Conservation (phyloP, 2,329 filamentous ascomycete genomes). For the Stagonosporopsis cucurbitacearum region DNA sequence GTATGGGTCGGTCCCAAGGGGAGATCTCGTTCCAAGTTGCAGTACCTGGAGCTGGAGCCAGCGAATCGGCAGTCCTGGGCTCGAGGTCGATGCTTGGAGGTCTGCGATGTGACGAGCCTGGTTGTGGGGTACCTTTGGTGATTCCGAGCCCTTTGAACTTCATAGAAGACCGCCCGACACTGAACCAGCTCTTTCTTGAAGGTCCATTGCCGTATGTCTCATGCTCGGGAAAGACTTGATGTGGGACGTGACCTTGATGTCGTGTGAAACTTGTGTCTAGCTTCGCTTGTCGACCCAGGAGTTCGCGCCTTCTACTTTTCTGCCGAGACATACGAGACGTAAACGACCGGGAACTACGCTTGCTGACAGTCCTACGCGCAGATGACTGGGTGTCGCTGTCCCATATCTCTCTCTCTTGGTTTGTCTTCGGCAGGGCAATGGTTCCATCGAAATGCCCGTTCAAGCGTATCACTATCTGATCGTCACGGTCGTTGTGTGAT, state of each 20-base stretch:
- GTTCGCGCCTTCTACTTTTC: conserved; percentile 67
- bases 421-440: conserved; percentile 24
- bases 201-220: conserved; percentile 29
- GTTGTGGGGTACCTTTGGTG: conserved; percentile 44
- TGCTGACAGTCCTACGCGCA: conserved; percentile 36
- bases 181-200: conserved; percentile 41
- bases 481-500: conserved; percentile 23
- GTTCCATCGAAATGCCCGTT: conserved; percentile 32
- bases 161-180: conserved; percentile 34
- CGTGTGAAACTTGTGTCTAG: conserved; percentile 72
- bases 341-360: conserved; percentile 43
- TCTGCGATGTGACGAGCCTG: conserved; percentile 25
- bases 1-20: conserved; percentile 72
- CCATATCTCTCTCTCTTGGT: conserved; percentile 27
- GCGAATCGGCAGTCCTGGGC: conserved; percentile 37
- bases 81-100: conserved; percentile 29
- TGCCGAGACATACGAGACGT: conserved; percentile 47
- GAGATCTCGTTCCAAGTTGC: conserved; percentile 62
- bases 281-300: conserved; percentile 62
- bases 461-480: conserved; percentile 38
- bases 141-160: conserved; percentile 45
- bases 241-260: conserved; percentile 53
- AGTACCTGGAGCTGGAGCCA: conserved; percentile 38
- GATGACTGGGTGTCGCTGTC: conserved; percentile 37
- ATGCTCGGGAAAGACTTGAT: conserved; percentile 52